These are phyloP conservation scores for Neurospora sp. DNA, from an alignment of 495 filamentous ascomycete species.

Conservation along the genomic window DNA sequence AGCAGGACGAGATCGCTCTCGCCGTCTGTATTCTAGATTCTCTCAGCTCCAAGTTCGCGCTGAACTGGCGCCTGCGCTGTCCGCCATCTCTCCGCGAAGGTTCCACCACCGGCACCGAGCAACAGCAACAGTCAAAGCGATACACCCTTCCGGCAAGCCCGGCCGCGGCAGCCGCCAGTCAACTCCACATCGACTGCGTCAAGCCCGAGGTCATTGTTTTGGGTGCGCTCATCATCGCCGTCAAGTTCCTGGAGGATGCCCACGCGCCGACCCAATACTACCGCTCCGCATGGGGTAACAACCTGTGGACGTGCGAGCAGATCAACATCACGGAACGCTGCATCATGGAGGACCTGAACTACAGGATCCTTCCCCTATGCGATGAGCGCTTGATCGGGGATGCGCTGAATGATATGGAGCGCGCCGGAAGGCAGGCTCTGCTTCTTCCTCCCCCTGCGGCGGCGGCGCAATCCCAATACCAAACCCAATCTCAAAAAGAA, in stretches of 20 bases:
- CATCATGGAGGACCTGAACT: conserved; percentile 45
- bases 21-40: conserved; percentile 46
- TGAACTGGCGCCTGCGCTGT: conserved; percentile 40
- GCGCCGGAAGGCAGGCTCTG: conserved; percentile 33
- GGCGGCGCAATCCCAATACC: conserved; percentile 6
- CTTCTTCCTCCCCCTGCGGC: conserved; percentile 3
- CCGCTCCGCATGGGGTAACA: conserved; percentile 31
- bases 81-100: conserved; percentile 24
- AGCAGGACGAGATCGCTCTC: conserved; percentile 40
- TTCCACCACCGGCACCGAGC: neutral
- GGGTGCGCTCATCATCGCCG: conserved; percentile 38
- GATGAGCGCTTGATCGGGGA: conserved; percentile 35
- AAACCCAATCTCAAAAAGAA: conserved; percentile 8
- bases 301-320: conserved; percentile 42
- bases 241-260: conserved; percentile 44
- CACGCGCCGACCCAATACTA: conserved; percentile 34
- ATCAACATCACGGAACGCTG: conserved; percentile 44
- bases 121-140: conserved; percentile 21
- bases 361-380: conserved; percentile 42
- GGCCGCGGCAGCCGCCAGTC: conserved; percentile 7
- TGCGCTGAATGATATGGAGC: conserved; percentile 43
- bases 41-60: conserved; percentile 44
- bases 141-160: conserved; percentile 34
- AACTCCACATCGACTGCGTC: conserved; percentile 44
- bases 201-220: conserved; percentile 43